phyloP scores from a whole-genome alignment of 2,329 filamentous ascomycete genomes.

The Alternaria ethzedia region DNA sequence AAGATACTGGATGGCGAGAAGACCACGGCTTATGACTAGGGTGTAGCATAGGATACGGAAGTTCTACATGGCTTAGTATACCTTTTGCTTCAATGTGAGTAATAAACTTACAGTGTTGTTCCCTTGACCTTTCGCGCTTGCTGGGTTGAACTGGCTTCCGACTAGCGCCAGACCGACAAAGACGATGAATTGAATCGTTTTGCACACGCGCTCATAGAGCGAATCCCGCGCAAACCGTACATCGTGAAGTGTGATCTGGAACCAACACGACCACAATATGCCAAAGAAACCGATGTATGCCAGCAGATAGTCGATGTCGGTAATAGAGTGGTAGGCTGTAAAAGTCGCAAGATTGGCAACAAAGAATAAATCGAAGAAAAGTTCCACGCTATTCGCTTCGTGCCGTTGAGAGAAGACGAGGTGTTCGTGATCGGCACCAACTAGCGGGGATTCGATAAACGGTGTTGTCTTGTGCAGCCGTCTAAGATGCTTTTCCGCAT shows the following conservation, averaged over 20 bases:
- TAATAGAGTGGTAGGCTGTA: constrained; percentile 49
- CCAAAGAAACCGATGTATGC: constrained; percentile 50
- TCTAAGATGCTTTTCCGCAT: constrained; percentile 46
- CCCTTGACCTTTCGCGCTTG: constrained; percentile 21
- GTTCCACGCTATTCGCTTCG: constrained; percentile 48
- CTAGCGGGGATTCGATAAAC: constrained; percentile 44
- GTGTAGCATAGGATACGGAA: constrained; percentile 46
- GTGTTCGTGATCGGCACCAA: constrained; percentile 43
- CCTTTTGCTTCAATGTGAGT: accelerated
- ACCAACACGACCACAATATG: constrained; percentile 49
- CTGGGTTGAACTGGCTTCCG: constrained; percentile 45
- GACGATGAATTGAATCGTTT: constrained; percentile 45
- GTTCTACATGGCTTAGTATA: constrained; percentile 30
- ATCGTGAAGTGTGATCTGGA: constrained; percentile 49
- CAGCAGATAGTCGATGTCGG: constrained; percentile 39
- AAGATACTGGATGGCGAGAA: constrained; percentile 42
- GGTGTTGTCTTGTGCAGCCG: constrained; percentile 44
- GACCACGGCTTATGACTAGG: constrained; percentile 41
- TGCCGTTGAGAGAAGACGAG: constrained; percentile 48
- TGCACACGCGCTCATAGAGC: constrained; percentile 48
- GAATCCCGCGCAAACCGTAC: constrained; percentile 49
- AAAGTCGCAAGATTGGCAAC: constrained; percentile 49
- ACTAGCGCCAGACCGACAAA: constrained; percentile 48
- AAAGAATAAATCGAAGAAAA: constrained; percentile 46
- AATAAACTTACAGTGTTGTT: constrained; percentile 36